Percentiles rank a stretch among this genome's conserved stretches.
These are phyloP conservation scores for Naegleria gruberi DNA, from an alignment of 208 protist species.

Conservation along the genomic window DNA sequence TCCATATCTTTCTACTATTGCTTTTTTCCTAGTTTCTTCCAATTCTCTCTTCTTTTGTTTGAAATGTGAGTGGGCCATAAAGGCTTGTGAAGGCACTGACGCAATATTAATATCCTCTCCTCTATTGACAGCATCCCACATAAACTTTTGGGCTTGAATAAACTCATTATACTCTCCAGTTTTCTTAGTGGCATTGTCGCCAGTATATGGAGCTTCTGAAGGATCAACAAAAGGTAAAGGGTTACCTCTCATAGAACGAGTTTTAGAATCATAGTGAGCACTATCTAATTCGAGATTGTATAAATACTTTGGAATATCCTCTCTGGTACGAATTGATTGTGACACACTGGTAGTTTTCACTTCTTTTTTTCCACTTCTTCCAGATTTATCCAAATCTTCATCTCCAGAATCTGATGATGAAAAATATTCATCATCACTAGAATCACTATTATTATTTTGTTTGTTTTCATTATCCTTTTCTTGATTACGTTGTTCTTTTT, in stretches of 20 bases:
- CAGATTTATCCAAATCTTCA: not conserved
- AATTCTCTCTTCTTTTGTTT: constrained; percentile 52
- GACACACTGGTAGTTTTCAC: not conserved
- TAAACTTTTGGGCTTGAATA: constrained; percentile 52
- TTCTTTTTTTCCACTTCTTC: not conserved
- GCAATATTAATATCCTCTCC: constrained; percentile 53
- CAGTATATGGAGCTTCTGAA: constrained; percentile 45
- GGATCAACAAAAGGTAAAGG: constrained; percentile 43
- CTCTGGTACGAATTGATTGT: constrained; percentile 73
- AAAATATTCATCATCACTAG: not conserved
- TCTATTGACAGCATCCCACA: constrained; percentile 49
- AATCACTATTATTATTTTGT: not conserved
- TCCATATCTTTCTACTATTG: constrained; percentile 63
- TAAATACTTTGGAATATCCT: constrained; percentile 87
- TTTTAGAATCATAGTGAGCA: constrained; percentile 87
- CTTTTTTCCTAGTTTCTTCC: constrained; percentile 34
- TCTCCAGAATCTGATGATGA: not conserved
- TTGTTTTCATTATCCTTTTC: not conserved
- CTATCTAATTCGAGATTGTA: constrained; percentile 71
- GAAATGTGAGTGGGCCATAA: constrained; percentile 46
- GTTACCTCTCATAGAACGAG: constrained; percentile 74
- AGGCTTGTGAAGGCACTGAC: constrained; percentile 59
- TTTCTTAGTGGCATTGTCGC: constrained; percentile 72
- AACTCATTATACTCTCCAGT: constrained; percentile 55
- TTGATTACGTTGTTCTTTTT: not conserved